Conservation (phyloP, 441 rosid species). For the Populus hybrid region DNA sequence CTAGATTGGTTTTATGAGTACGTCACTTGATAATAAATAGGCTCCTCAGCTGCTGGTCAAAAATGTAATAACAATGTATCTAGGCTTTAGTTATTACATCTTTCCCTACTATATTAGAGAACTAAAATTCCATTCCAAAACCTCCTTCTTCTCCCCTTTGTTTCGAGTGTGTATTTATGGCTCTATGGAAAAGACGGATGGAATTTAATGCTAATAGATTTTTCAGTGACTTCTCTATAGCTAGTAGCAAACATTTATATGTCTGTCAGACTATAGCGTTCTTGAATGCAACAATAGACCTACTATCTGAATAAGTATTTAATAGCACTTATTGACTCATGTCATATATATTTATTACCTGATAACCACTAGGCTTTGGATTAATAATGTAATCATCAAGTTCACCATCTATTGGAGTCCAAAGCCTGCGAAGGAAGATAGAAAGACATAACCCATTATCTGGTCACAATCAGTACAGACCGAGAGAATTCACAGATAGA, state of each 20-base stretch:
- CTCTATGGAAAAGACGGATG: neutral
- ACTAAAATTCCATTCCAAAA: neutral
- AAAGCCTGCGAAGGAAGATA: constrained; percentile 48
- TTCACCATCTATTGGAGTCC: constrained; percentile 82
- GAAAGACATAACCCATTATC: neutral
- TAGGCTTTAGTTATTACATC: neutral
- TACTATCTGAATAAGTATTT: neutral
- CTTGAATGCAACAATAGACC: neutral
- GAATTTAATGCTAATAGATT: neutral
- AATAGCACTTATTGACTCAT: neutral
- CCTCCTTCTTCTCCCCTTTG: neutral
- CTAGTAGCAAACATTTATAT: too few species aligned
- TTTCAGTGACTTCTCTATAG: too few species aligned
- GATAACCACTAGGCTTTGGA: constrained; percentile 81
- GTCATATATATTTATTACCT: constrained; percentile 37
- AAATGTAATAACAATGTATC: neutral
- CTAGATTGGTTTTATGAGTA: neutral
- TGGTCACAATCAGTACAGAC: neutral
- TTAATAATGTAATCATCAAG: constrained; percentile 80
- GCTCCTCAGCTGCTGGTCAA: neutral
- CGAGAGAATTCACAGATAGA: neutral
- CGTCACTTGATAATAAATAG: neutral
- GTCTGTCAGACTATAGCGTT: neutral
- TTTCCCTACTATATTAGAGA: neutral
- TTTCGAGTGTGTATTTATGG: neutral